These are phyloP conservation scores for Viola pubescens DNA, from an alignment of 441 rosid species.

Conservation along the genomic window DNA sequence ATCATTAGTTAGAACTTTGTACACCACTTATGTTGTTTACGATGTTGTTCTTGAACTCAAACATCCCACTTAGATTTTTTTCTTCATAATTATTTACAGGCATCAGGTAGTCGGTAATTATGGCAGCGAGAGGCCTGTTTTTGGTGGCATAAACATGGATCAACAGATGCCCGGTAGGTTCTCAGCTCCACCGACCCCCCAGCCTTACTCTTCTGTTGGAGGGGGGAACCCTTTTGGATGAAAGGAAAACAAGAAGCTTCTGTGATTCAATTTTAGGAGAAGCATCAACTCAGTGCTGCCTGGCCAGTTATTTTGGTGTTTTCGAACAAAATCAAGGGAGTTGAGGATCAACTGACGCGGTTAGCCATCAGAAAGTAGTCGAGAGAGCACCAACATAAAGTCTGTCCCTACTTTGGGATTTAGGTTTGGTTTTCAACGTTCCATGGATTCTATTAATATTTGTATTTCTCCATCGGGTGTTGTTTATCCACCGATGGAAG, in stretches of 20 bases:
- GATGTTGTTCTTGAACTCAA: background rate
- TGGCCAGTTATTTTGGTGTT: constrained; percentile 31
- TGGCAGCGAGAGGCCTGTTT: constrained; percentile 27
- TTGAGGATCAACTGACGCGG: too few relatives aligned
- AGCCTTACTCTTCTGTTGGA: constrained; percentile 41
- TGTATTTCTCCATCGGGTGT: constrained; percentile 18
- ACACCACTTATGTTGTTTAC: background rate
- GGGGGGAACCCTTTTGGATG: constrained; percentile 78
- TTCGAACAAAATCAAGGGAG: too few relatives aligned
- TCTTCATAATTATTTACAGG: constrained; percentile 25
- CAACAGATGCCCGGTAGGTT: constrained; percentile 37
- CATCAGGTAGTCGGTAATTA: constrained; percentile 34
- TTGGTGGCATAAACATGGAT: constrained; percentile 31
- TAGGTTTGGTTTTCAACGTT: constrained; percentile 14
- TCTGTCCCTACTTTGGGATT: constrained; percentile 8
- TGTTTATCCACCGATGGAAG: constrained; percentile 12
- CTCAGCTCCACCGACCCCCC: constrained; percentile 31
- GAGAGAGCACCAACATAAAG: too few relatives aligned
- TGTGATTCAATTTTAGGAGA: constrained; percentile 4
- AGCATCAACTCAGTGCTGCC: constrained; percentile 38
- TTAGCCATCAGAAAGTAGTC: too few relatives aligned
- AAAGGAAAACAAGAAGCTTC: constrained; percentile 12
- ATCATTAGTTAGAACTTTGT: background rate
- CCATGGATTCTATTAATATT: constrained; percentile 14
- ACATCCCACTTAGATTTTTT: background rate